Evolutionary conservation across 2,329 filamentous ascomycete genomes (phyloP).

Genomic region (Pseudofabraea citricarpa): DNA sequence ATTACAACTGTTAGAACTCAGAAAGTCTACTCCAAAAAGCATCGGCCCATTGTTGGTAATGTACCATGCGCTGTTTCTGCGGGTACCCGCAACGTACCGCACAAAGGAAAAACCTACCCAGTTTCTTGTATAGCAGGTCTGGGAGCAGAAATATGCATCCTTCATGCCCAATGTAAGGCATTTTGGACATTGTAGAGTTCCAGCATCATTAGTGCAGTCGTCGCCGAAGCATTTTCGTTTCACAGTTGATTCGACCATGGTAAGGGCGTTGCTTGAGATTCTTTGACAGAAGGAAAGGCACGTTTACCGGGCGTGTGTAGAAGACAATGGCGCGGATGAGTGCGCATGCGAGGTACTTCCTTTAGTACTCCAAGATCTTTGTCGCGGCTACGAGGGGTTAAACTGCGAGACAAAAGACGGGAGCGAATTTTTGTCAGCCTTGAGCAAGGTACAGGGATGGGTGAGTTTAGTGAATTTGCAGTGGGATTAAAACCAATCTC

Average conservation of each 20-base stretch:
- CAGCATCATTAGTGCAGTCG: conserved; percentile 84
- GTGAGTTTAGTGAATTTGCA: conserved; percentile 11
- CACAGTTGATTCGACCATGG: conserved; percentile 36
- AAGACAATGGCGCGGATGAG: background rate
- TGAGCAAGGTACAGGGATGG: conserved; percentile 4
- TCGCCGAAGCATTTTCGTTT: conserved; percentile 73
- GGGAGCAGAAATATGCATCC: conserved; percentile 94
- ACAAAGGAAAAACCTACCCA: conserved; percentile 65
- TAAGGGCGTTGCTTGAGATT: no score
- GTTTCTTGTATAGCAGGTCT: conserved; percentile 98
- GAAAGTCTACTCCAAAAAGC: no score
- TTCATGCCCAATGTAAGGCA: conserved; percentile 84
- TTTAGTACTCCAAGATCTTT: no score
- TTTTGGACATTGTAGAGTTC: conserved; percentile 85
- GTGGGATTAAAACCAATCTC: no score
- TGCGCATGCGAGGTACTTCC: background rate
- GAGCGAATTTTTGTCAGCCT: conserved; percentile 16
- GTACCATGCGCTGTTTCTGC: no score
- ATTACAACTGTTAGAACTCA: conserved; percentile 15
- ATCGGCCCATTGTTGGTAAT: background rate
- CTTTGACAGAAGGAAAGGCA: no score
- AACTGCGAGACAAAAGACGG: conserved; percentile 14
- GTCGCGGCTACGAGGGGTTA: no score
- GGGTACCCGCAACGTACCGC: no score
- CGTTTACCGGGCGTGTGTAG: no score